phyloP scores from a whole-genome alignment of 140 eudicot species.

The Oenanthe javanica region DNA sequence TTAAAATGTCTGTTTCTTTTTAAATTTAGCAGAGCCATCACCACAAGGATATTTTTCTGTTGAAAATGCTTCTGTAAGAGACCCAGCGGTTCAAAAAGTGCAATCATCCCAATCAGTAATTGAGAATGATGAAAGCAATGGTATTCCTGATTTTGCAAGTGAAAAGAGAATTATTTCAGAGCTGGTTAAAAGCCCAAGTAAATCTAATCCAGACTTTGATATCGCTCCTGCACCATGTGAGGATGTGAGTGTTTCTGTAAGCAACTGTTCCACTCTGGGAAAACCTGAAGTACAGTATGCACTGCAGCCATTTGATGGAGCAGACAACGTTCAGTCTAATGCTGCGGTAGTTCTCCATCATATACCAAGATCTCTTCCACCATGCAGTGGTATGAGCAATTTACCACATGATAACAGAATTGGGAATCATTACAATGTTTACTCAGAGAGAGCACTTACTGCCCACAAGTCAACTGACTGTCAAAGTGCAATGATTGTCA shows the following conservation, averaged over 20 bases:
- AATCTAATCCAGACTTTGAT: constrained; percentile 19
- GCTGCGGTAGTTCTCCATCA: constrained; percentile 5
- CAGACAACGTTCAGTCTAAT: constrained; percentile 9
- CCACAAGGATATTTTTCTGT: constrained; percentile 28
- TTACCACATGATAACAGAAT: constrained; percentile 4
- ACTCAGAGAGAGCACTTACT: constrained; percentile 19
- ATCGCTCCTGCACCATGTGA: constrained; percentile 51
- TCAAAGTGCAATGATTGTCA: constrained; percentile 26
- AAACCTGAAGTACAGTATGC: constrained; percentile 22
- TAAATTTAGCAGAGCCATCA: constrained; percentile 34
- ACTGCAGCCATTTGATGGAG: not conserved
- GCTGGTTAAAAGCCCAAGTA: constrained; percentile 21
- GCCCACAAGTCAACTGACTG: constrained; percentile 20
- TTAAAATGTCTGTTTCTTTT: constrained; percentile 11
- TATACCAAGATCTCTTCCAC: constrained; percentile 14
- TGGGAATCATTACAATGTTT: not conserved
- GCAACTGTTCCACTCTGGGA: constrained; percentile 28
- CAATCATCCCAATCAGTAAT: constrained; percentile 7
- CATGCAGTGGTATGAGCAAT: constrained; percentile 17
- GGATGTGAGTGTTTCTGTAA: constrained; percentile 53
- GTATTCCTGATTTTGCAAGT: constrained; percentile 17
- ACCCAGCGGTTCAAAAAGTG: constrained; percentile 21
- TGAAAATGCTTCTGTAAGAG: constrained; percentile 19
- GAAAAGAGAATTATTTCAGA: constrained; percentile 23
- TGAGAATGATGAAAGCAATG: constrained; percentile 20